phyloP scores from a whole-genome alignment of 2,329 filamentous ascomycete genomes.

The Cladosporium sphaerospermum region DNA sequence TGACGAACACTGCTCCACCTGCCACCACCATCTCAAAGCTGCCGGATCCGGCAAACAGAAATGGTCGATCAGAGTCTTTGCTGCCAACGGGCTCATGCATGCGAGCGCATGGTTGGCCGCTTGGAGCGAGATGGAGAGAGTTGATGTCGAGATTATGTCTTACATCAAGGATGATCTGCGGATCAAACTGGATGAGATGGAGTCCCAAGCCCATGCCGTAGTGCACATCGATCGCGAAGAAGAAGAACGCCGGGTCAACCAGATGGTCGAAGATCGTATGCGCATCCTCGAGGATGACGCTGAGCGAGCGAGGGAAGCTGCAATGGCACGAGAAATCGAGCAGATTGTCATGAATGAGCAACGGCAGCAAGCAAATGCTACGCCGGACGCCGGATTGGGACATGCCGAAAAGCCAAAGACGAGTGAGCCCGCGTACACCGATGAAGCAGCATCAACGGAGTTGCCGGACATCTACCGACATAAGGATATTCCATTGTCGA shows the following conservation, averaged over 20 bases:
- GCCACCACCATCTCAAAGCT: conserved; percentile 30
- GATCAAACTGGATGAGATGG: conserved; percentile 50
- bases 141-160: conserved; percentile 86
- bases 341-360: conserved; percentile 6
- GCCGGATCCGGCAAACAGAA: conserved; percentile 43
- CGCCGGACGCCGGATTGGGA: neutral
- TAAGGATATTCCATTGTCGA: conserved; percentile 45
- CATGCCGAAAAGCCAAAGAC: neutral
- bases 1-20: conserved; percentile 28
- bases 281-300: conserved; percentile 10
- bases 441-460: conserved; percentile 5
- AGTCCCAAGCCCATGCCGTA: conserved; percentile 37
- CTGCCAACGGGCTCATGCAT: conserved; percentile 89
- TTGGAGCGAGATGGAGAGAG: conserved; percentile 98
- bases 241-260: conserved; percentile 22
- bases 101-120: conserved; percentile 87
- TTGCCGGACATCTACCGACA: conserved; percentile 27
- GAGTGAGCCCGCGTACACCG: neutral
- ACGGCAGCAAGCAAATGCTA: neutral
- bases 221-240: conserved; percentile 28
- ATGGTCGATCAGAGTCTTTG: conserved; percentile 82
- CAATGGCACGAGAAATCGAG: conserved; percentile 5
- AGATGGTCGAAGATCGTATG: conserved; percentile 20
- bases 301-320: conserved; percentile 3
- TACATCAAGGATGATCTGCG: conserved; percentile 56